These are phyloP conservation scores for Puccinia hordei DNA, from an alignment of 1,284 basidiomycete species.

Conservation along the genomic window DNA sequence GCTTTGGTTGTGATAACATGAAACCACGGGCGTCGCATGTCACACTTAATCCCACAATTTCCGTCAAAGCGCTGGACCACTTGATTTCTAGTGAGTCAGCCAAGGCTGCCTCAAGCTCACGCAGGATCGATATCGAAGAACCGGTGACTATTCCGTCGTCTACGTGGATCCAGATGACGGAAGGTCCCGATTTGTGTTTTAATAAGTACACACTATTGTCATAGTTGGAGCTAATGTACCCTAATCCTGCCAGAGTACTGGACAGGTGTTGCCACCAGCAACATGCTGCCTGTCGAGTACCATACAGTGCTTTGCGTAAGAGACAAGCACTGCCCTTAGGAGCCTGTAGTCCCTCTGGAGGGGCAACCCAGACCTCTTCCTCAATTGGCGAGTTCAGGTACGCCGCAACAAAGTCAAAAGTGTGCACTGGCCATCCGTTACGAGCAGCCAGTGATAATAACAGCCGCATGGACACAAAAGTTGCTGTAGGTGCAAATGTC, in stretches of 20 bases:
- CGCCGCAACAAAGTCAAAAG: conserved; percentile 10
- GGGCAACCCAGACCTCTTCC: conserved; percentile 21
- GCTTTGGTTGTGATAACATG: neutral
- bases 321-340: no score
- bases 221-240: no score
- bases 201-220: no score
- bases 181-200: neutral
- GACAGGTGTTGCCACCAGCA: conserved; percentile 16
- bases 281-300: conserved; percentile 7
- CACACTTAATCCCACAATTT: no score
- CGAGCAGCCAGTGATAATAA: neutral
- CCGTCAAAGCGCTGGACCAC: neutral
- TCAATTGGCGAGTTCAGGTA: neutral
- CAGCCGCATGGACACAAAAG: neutral
- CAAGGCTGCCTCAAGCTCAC: neutral
- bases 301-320: no score
- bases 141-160: conserved; percentile 14
- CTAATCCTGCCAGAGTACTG: neutral
- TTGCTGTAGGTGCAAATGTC: conserved; percentile 24
- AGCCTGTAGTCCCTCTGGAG: no score
- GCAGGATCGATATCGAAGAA: neutral
- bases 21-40: neutral
- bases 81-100: no score
- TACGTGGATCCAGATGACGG: conserved; percentile 12
- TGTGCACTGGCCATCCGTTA: neutral